phyloP scores from a whole-genome alignment of 495 filamentous ascomycete species.

The Chaetomium fimeti region DNA sequence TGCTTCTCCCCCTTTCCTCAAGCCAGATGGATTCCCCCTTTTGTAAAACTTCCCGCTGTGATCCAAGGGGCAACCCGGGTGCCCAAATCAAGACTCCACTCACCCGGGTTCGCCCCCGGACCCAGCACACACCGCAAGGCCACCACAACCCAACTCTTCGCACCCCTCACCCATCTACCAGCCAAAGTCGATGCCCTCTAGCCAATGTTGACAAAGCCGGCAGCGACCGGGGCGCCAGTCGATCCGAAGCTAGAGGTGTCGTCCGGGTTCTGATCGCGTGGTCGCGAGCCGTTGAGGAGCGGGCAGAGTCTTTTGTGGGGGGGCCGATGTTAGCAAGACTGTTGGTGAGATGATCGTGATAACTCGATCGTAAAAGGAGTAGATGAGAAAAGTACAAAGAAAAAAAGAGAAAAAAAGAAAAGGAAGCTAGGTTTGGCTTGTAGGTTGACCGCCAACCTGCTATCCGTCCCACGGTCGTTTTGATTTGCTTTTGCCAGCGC shows the following conservation, averaged over 20 bases:
- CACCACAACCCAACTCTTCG: too few relatives aligned
- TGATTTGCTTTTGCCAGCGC: neutral
- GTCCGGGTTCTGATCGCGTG: slow-evolving; percentile 60
- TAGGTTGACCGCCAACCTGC: neutral
- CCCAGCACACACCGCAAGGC: neutral
- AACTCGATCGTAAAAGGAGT: slow-evolving; percentile 4
- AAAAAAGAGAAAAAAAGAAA: neutral
- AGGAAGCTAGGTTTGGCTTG: neutral
- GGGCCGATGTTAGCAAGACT: slow-evolving; percentile 36
- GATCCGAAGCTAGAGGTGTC: slow-evolving; percentile 55
- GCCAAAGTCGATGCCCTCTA: slow-evolving; percentile 1
- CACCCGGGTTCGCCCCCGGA: neutral
- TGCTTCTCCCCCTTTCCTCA: neutral
- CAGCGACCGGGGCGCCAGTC: slow-evolving; percentile 45
- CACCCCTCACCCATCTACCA: neutral
- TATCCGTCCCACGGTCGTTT: neutral
- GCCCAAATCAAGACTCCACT: neutral
- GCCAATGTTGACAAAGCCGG: slow-evolving; percentile 32
- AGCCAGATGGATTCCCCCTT: neutral
- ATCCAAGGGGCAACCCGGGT: neutral
- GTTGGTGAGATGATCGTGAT: neutral
- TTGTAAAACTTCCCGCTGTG: neutral
- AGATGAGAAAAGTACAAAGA: slow-evolving; percentile 1
- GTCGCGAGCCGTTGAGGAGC: slow-evolving; percentile 82
- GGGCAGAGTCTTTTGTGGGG: slow-evolving; percentile 69